phyloP scores from a whole-genome alignment of 192 early-diverging fungal species.

The Fimicolochytrium jonesii region DNA sequence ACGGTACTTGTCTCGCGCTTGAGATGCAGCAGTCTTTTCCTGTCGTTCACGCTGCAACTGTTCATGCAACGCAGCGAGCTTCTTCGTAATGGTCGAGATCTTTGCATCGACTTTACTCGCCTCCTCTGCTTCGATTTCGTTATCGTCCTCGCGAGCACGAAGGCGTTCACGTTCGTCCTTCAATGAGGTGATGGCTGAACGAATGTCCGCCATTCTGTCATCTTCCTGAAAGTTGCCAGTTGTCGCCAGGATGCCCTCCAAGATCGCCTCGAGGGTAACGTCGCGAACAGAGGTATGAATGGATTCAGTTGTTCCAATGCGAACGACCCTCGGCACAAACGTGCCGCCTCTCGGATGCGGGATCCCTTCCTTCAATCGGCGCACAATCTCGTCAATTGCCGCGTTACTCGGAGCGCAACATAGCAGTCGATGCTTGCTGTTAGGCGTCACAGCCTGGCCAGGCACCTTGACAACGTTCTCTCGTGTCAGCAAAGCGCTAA shows the following conservation, averaged over 20 bases:
- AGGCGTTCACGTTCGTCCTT: conserved; percentile 34
- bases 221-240: conserved; percentile 18
- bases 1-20: conserved; percentile 44
- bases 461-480: conserved; percentile 19
- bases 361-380: conserved; percentile 77
- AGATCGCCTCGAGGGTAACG: conserved; percentile 13
- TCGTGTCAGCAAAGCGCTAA: conserved; percentile 60
- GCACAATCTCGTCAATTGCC: conserved; percentile 92
- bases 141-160: conserved; percentile 24
- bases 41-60: conserved; percentile 18
- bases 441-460: conserved; percentile 12
- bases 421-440: conserved; percentile 60
- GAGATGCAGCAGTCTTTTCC: conserved; percentile 2
- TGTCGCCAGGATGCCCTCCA: background rate
- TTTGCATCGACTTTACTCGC: conserved; percentile 9
- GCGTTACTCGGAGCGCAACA: conserved; percentile 96
- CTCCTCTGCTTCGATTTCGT: conserved; percentile 1
- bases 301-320: conserved; percentile 71
- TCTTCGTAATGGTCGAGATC: conserved; percentile 16
- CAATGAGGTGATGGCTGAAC: conserved; percentile 22
- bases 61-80: conserved; percentile 33
- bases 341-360: conserved; percentile 47
- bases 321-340: conserved; percentile 70
- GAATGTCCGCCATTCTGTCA: conserved; percentile 8
- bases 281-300: conserved; percentile 71